Evolutionary conservation across 2,329 filamentous ascomycete species (phyloP).

Genomic region (Fusarium brevicatenulatum): DNA sequence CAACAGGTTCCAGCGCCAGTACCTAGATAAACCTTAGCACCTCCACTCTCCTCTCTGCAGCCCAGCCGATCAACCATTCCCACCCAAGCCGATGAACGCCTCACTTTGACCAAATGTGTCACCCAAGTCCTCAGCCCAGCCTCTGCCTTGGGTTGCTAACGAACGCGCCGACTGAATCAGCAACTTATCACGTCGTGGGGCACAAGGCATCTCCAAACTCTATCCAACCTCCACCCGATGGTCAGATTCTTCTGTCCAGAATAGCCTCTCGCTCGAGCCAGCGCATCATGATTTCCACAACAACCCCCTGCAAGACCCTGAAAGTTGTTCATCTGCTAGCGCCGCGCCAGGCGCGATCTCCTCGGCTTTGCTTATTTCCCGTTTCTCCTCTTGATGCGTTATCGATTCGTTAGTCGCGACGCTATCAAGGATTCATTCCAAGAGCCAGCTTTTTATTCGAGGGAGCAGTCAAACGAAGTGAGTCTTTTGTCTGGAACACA

Average conservation of each 20-base stretch:
- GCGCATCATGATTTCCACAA: conserved; percentile 12
- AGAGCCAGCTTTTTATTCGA: neutral
- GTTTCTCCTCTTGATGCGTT: conserved; percentile 8
- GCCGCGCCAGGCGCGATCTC: conserved; percentile 26
- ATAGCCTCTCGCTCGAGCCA: conserved; percentile 1
- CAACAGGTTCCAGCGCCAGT: neutral
- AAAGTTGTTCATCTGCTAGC: conserved; percentile 23
- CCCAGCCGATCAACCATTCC: conserved; percentile 15
- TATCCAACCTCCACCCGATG: neutral
- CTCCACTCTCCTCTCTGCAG: conserved; percentile 16
- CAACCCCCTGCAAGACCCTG: conserved; percentile 36
- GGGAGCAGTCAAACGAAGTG: conserved; percentile 6
- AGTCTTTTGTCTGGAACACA: conserved; percentile 1
- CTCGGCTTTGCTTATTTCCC: conserved; percentile 29
- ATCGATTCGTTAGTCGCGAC: conserved; percentile 10
- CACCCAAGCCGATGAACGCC: conserved; percentile 20
- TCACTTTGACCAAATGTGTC: conserved; percentile 22
- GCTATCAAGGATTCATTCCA: conserved; percentile 27
- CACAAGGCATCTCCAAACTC: conserved; percentile 16
- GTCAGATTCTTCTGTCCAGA: neutral
- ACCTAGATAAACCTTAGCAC: neutral
- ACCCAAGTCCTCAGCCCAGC: conserved; percentile 9
- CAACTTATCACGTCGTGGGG: conserved; percentile 29
- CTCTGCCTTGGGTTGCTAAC: neutral
- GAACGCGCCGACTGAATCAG: conserved; percentile 18